Conservation (phyloP, 768 basidiomycete species). For the Sarcodon sp. region DNA sequence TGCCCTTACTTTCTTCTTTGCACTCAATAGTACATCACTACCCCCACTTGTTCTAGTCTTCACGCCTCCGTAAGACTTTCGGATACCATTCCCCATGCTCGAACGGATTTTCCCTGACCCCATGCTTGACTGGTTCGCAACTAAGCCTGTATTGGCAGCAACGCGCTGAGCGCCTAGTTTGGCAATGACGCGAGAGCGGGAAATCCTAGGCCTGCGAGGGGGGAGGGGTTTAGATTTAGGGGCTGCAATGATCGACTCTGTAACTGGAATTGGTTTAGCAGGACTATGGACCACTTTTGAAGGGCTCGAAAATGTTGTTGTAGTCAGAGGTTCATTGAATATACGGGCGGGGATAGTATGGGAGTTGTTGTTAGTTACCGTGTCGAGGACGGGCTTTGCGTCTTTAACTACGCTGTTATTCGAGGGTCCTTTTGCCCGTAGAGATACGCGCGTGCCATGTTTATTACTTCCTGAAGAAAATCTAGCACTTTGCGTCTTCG, state of each 20-base stretch:
- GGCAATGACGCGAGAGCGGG: constrained; percentile 71
- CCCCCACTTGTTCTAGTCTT: constrained; percentile 13
- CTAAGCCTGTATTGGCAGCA: constrained; percentile 17
- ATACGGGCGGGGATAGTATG: constrained; percentile 21
- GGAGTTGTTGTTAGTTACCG: constrained; percentile 19
- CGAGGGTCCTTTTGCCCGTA: too few species aligned
- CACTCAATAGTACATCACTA: constrained; percentile 37
- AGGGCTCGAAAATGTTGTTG: constrained; percentile 9
- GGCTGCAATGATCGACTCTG: too few species aligned
- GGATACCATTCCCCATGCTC: constrained; percentile 24
- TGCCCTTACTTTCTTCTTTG: constrained; percentile 64
- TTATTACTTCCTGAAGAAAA: too few species aligned
- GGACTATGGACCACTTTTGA: constrained; percentile 7
- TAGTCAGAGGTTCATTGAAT: constrained; percentile 38
- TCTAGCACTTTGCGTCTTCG: constrained; percentile 26
- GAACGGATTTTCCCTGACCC: constrained; percentile 26
- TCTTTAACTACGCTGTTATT: background rate
- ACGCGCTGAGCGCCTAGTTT: constrained; percentile 62
- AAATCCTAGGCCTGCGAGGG: constrained; percentile 63
- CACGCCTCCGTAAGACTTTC: constrained; percentile 19
- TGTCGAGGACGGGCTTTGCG: constrained; percentile 13
- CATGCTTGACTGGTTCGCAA: constrained; percentile 6
- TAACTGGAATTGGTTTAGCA: background rate
- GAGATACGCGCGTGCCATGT: too few species aligned
- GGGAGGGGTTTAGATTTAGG: constrained; percentile 17